These are phyloP conservation scores for Quercus variabilis DNA, from an alignment of 306 rosid species.

Conservation along the genomic window DNA sequence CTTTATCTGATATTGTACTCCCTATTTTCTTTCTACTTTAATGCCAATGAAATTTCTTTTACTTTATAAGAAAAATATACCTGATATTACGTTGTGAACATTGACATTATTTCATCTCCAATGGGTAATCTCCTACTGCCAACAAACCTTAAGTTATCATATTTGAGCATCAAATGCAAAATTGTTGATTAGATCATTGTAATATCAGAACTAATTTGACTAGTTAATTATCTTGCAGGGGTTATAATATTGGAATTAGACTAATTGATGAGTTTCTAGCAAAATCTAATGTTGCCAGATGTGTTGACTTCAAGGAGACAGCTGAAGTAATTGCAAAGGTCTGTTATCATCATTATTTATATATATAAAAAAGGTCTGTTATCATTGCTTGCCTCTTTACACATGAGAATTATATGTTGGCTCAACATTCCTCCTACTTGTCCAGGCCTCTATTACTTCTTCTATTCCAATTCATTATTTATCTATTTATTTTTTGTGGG, in stretches of 20 bases:
- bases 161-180: neutral
- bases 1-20: neutral
- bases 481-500: no score
- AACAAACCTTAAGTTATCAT: neutral
- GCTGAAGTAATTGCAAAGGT: slow-evolving; percentile 99
- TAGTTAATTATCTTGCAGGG: slow-evolving; percentile 52
- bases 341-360: neutral
- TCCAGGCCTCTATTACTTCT: neutral
- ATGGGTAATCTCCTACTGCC: neutral
- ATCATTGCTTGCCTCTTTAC: neutral
- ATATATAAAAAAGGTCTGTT: slow-evolving; percentile 46
- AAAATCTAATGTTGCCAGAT: slow-evolving; percentile 89
- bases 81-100: neutral
- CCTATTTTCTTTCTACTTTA: no score
- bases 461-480: neutral
- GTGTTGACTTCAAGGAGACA: slow-evolving; percentile 91
- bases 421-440: neutral
- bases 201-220: neutral
- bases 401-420: neutral
- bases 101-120: neutral
- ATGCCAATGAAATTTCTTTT: no score
- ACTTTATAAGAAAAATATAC: no score
- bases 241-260: slow-evolving; percentile 91
- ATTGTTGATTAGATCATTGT: neutral
- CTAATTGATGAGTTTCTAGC: slow-evolving; percentile 96